A percentile compares a stretch with the other conserved stretches of the same genome.
Conservation (phyloP, 805 yeast genomes). For the Zygoascus flipseniorum region DNA sequence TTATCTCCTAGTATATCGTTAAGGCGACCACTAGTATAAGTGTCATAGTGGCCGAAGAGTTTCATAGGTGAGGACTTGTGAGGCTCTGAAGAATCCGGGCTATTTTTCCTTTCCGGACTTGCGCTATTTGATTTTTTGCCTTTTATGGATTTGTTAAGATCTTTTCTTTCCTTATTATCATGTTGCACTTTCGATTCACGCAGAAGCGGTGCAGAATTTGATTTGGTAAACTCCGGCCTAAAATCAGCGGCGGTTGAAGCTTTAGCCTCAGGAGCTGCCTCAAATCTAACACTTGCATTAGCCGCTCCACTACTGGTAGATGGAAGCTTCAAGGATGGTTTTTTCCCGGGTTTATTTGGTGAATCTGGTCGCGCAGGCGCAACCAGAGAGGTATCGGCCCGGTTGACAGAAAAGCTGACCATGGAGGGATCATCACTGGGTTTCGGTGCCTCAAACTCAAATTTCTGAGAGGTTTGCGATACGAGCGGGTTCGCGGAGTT, state of each 20-base stretch:
- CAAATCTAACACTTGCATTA: no score
- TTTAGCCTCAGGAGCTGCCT: no score
- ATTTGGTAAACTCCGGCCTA: no score
- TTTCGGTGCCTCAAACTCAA: not conserved
- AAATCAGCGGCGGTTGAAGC: no score
- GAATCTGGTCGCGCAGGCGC: not conserved
- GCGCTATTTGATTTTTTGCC: not conserved
- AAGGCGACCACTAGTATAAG: constrained; percentile 20
- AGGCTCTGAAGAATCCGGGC: not conserved
- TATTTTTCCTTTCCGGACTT: not conserved
- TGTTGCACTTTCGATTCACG: no score
- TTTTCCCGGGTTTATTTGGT: no score
- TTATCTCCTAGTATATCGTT: constrained; percentile 19
- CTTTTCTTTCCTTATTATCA: no score
- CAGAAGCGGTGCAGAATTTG: no score
- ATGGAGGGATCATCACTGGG: no score
- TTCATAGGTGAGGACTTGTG: constrained; percentile 15
- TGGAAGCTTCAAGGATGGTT: no score
- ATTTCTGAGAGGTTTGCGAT: not conserved
- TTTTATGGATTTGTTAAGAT: not conserved
- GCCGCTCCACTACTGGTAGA: no score
- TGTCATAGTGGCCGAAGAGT: constrained; percentile 21
- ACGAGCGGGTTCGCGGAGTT: not conserved
- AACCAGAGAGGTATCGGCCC: not conserved
- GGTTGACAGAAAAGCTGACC: not conserved